Conservation (phyloP, 768 basidiomycete genomes). For the Amanita fuliginea region DNA sequence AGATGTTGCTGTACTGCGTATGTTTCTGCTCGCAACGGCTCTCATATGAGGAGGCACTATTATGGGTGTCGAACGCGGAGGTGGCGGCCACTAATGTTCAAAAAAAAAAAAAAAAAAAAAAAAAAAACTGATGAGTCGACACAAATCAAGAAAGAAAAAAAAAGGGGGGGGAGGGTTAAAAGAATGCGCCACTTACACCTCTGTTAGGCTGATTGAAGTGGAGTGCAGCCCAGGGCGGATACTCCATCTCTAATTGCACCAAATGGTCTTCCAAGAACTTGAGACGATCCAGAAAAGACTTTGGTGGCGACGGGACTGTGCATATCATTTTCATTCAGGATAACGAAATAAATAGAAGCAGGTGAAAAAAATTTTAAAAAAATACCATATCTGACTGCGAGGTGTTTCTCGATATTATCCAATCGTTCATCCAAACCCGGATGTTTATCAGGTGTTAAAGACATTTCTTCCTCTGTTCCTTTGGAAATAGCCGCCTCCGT, state of each 20-base stretch:
- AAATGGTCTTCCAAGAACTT: slow-evolving; percentile 71
- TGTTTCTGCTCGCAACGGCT: slow-evolving; percentile 9
- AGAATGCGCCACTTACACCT: slow-evolving; percentile 38
- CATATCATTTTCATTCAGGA: neutral
- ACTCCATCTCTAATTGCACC: slow-evolving; percentile 66
- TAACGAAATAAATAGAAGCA: no score
- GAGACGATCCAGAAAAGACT: slow-evolving; percentile 50
- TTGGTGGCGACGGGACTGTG: slow-evolving; percentile 62
- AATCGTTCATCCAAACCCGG: slow-evolving; percentile 58
- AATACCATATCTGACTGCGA: slow-evolving; percentile 59
- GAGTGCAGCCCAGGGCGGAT: slow-evolving; percentile 82
- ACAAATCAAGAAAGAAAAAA: neutral
- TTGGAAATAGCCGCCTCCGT: neutral
- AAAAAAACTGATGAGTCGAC: neutral
- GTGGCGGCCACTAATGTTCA: slow-evolving; percentile 66
- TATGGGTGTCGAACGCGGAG: slow-evolving; percentile 66
- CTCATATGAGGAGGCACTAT: slow-evolving; percentile 62
- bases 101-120: neutral
- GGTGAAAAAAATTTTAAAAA: no score
- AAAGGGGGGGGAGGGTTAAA: neutral
- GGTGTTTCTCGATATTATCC: slow-evolving; percentile 56
- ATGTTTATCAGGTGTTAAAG: slow-evolving; percentile 30
- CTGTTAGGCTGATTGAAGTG: slow-evolving; percentile 81
- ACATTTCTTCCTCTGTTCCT: slow-evolving; percentile 9
- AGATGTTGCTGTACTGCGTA: neutral